Percentiles rank a stretch among this genome's conserved stretches.
Conservation (phyloP, 495 filamentous ascomycete species). For the Aspergillus mulundensis region DNA sequence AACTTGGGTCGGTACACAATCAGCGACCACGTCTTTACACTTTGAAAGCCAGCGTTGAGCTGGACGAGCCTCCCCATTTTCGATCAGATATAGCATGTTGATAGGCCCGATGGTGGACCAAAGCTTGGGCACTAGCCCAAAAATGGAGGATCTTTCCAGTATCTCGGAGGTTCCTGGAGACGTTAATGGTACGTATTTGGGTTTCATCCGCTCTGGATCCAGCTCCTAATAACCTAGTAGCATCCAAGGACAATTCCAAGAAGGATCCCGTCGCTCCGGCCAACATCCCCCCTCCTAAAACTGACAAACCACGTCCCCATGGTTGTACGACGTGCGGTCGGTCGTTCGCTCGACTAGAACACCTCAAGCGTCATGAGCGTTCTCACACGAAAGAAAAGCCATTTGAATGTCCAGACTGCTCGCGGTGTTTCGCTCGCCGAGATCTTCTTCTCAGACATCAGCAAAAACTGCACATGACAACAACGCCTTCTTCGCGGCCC, state of each 20-base stretch:
- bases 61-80: neutral
- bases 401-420: slow-evolving; percentile 95
- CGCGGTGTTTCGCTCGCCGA: slow-evolving; percentile 89
- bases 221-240: slow-evolving; percentile 18
- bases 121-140: slow-evolving; percentile 32
- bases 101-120: slow-evolving; percentile 41
- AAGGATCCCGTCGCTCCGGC: slow-evolving; percentile 30
- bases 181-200: slow-evolving; percentile 32
- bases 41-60: neutral
- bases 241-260: slow-evolving; percentile 32
- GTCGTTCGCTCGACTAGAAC: slow-evolving; percentile 92
- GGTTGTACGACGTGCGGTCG: slow-evolving; percentile 89
- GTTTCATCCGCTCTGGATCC: neutral
- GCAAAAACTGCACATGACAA: slow-evolving; percentile 98
- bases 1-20: neutral
- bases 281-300: slow-evolving; percentile 71
- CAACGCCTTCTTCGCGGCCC: slow-evolving; percentile 81
- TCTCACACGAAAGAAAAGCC: slow-evolving; percentile 99
- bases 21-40: neutral
- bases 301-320: slow-evolving; percentile 95
- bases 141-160: slow-evolving; percentile 42
- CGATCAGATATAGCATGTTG: slow-evolving; percentile 28
- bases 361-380: slow-evolving; percentile 96
- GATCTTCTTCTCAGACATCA: slow-evolving; percentile 93
- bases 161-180: slow-evolving; percentile 44